Conservation (phyloP, 2,329 filamentous ascomycete genomes). For the Penicillium polonicum region DNA sequence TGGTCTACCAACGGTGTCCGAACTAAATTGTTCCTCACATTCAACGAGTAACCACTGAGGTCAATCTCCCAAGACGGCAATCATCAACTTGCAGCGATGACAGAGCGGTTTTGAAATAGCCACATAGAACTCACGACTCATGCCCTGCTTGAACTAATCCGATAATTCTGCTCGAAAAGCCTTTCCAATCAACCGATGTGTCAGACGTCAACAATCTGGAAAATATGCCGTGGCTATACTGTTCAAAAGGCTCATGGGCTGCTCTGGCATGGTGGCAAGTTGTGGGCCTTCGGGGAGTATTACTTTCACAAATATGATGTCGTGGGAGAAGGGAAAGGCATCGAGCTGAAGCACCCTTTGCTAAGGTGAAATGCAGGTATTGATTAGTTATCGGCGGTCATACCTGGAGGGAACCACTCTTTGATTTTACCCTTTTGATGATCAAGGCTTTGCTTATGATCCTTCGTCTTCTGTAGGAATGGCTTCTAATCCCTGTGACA, state of each 20-base stretch:
- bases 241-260: too few species aligned
- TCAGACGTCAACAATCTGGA: too few species aligned
- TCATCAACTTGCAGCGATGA: conserved; percentile 44
- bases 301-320: too few species aligned
- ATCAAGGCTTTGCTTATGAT: conserved; percentile 10
- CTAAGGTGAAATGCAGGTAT: too few species aligned
- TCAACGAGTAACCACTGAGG: not conserved
- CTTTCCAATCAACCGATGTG: not conserved
- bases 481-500: conserved; percentile 18
- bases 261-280: too few species aligned
- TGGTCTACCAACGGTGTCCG: not conserved
- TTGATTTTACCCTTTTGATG: conserved; percentile 6
- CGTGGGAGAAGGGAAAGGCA: too few species aligned
- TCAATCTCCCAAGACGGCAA: conserved; percentile 32
- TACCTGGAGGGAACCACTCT: not conserved
- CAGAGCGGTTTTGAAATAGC: not conserved
- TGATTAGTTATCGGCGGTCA: too few species aligned
- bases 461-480: conserved; percentile 18
- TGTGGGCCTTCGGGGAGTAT: too few species aligned
- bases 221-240: too few species aligned
- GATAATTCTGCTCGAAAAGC: not conserved
- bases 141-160: conserved; percentile 5
- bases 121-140: conserved; percentile 7
- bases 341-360: too few species aligned
- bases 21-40: not conserved